A percentile compares a stretch with the other conserved stretches of the same genome.
Conservation (phyloP, 108 stramenopile genomes). For the Skeletonema potamos region DNA sequence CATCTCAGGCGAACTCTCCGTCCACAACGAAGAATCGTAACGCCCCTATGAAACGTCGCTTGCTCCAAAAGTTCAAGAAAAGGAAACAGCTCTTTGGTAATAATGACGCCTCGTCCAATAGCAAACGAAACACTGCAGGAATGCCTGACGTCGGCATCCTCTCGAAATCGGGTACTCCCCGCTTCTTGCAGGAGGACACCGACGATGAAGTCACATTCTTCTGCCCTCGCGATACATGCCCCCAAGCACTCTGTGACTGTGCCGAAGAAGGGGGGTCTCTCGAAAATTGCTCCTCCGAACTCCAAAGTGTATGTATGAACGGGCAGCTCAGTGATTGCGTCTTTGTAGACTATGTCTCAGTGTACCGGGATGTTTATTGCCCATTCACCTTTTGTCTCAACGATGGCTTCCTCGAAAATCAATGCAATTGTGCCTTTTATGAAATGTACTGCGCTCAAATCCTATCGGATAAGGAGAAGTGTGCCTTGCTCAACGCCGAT, state of each 20-base stretch:
- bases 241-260: constrained; percentile 43
- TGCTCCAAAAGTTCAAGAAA: constrained; percentile 21
- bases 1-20: background rate
- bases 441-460: constrained; percentile 32
- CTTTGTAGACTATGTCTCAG: constrained; percentile 32
- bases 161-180: constrained; percentile 8
- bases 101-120: background rate
- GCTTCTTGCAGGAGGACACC: constrained; percentile 23
- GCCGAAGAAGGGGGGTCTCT: constrained; percentile 40
- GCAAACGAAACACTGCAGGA: background rate
- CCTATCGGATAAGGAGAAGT: background rate
- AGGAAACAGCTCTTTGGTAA: background rate
- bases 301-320: constrained; percentile 30
- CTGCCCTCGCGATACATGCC: constrained; percentile 43
- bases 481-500: background rate
- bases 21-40: background rate
- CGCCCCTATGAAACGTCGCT: constrained; percentile 3
- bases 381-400: constrained; percentile 35
- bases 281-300: constrained; percentile 34
- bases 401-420: constrained; percentile 36
- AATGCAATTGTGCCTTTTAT: constrained; percentile 51
- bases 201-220: constrained; percentile 25
- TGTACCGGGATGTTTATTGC: constrained; percentile 38
- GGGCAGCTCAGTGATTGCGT: constrained; percentile 39
- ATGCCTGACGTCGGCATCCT: constrained; percentile 32